phyloP scores from a whole-genome alignment of 345 rosid genomes.

The Anacardium occidentale region DNA sequence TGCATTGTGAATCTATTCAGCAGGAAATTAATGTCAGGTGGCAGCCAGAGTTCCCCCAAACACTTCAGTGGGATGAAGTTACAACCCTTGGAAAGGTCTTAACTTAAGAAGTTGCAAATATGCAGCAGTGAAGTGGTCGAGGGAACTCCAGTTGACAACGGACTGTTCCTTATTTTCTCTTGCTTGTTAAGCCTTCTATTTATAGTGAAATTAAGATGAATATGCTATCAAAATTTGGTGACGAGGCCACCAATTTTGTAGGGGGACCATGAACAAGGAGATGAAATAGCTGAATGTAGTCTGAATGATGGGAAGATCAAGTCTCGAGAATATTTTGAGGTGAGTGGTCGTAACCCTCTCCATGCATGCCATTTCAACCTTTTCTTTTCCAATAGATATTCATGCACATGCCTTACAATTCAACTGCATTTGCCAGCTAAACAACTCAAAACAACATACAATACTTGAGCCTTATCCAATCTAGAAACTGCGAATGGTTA shows the following conservation, averaged over 20 bases:
- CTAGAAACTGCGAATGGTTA: too few species aligned
- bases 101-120: not conserved
- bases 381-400: not conserved
- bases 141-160: conserved; percentile 33
- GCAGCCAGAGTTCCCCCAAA: conserved; percentile 38
- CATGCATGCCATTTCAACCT: not conserved
- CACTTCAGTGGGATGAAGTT: conserved; percentile 32
- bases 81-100: not conserved
- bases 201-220: not conserved
- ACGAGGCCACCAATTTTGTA: not conserved
- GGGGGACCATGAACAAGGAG: not conserved
- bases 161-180: not conserved
- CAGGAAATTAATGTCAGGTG: conserved; percentile 16
- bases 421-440: not conserved
- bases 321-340: not conserved
- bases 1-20: not conserved
- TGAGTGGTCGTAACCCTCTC: not conserved
- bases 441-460: too few species aligned
- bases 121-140: conserved; percentile 27
- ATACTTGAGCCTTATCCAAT: too few species aligned
- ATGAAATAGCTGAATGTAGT: conserved; percentile 8
- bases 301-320: conserved; percentile 1
- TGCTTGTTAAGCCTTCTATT: not conserved
- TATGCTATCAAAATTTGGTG: not conserved
- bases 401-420: not conserved